Base-by-base conservation (phyloP, 1,139 yeast genomes). In the Ashbya aceris region DNA sequence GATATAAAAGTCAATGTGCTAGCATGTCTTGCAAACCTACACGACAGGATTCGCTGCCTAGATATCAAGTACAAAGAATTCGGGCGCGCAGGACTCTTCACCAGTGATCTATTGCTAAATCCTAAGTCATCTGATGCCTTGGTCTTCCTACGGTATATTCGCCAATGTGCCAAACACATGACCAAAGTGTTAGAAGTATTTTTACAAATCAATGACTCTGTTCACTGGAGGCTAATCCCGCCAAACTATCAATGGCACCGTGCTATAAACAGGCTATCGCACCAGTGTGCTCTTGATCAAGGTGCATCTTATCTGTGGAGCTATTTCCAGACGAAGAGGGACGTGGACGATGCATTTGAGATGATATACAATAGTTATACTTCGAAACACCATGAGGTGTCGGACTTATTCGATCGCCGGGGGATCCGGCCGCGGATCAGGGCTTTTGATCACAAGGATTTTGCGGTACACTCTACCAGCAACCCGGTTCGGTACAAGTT, bases 331-430 rank as follows among this genome's bases (percentile, higher is more conserved):
- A 62, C 70, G 2, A 66, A 67, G 40, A 42, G 58, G 10, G 76
- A 70, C 40, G 74, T 74, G 7, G 76, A 71, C 40, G 74, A 72
- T 38, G 66, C 71, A 0, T 69, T 71, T 46, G 74, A 70, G 42
- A 65, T 66, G 44, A 57, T 67, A 7, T 66, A 66, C 49, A 63
- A 67, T 46, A 49, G 67, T 17, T 68, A 68, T 45, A 67, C 73
- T 0, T 68, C 74, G 1, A 58, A 61, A 37, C 62, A 56, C 40
- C 49, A 53, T 27, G n/a, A 32, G 7, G 17, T 32, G 3, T 51
- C 50, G 36, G 42, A 35, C n/a, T 36, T 20, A 13, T 30, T 12
- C 12, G 40, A 41, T 1, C 38, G 47, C 2, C 42, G 47, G 13
- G 48, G 42, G 30, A 40, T 36, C 4, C 32, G 40, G 4, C 47